phyloP scores from a whole-genome alignment of 2,329 filamentous ascomycete species.

The Mycosphaerella sp. region DNA sequence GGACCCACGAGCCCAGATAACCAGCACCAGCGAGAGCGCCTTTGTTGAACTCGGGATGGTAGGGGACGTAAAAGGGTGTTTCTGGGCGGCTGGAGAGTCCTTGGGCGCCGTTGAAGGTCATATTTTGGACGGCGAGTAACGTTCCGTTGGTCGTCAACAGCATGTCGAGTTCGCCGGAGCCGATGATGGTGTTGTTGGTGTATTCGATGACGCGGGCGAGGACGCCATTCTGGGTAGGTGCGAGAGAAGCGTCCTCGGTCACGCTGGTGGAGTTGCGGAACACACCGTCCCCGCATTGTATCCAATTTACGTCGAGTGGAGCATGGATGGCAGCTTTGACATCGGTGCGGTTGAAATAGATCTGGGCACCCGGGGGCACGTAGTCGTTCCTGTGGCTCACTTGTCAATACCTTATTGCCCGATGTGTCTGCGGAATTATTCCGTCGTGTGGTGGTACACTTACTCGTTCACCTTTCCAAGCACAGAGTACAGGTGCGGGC shows the following conservation, averaged over 20 bases:
- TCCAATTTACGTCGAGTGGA: slow-evolving; percentile 29
- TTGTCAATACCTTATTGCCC: background rate
- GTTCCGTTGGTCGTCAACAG: slow-evolving; percentile 48
- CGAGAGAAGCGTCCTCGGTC: slow-evolving; percentile 10
- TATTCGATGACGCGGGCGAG: slow-evolving; percentile 27
- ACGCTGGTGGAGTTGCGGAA: slow-evolving; percentile 20
- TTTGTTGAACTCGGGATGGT: slow-evolving; percentile 39
- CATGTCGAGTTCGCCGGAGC: slow-evolving; percentile 41
- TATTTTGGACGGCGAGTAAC: slow-evolving; percentile 48
- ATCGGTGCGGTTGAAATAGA: slow-evolving; percentile 49
- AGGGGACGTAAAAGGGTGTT: slow-evolving; percentile 39
- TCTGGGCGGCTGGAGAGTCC: slow-evolving; percentile 42
- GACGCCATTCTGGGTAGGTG: slow-evolving; percentile 17
- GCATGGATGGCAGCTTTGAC: slow-evolving; percentile 46
- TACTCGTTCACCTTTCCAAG: slow-evolving; percentile 14
- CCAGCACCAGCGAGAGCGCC: slow-evolving; percentile 34
- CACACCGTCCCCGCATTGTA: slow-evolving; percentile 29
- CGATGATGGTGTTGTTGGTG: slow-evolving; percentile 33
- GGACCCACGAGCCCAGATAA: slow-evolving; percentile 37
- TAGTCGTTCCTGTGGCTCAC: background rate
- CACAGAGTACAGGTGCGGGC: slow-evolving; percentile 19
- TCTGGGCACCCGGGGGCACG: background rate
- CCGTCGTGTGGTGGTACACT: background rate
- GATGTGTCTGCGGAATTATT: too few species aligned
- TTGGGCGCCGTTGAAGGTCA: slow-evolving; percentile 48